A percentile compares a stretch with the other conserved stretches of the same genome.
Conservation (phyloP, 495 filamentous ascomycete genomes). For the Cladorrhinum samala region DNA sequence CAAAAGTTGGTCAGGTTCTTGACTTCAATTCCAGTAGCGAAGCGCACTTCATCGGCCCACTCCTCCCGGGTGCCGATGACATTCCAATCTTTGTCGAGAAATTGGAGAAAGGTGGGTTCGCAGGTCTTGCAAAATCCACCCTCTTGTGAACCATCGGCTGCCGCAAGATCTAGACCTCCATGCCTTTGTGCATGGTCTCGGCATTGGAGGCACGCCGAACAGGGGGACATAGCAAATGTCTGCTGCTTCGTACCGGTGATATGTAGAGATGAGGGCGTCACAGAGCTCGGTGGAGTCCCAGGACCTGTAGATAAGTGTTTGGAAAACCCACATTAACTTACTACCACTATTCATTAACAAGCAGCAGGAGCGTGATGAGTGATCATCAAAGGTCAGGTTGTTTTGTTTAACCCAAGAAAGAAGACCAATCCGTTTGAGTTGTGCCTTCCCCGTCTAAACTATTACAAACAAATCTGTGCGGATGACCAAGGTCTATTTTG, state of each 20-base stretch:
- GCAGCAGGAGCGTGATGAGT: too few species aligned
- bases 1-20: background rate
- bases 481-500: too few species aligned
- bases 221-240: background rate
- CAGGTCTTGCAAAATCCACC: background rate
- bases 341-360: too few species aligned
- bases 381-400: too few species aligned
- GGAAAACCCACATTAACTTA: too few species aligned
- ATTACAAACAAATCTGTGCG: too few species aligned
- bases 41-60: background rate
- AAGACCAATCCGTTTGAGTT: too few species aligned
- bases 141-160: background rate
- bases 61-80: background rate
- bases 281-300: background rate
- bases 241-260: background rate
- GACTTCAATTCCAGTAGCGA: background rate
- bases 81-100: background rate
- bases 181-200: background rate
- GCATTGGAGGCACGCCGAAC: background rate
- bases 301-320: too few species aligned
- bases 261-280: background rate
- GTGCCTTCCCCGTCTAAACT: too few species aligned
- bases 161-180: background rate
- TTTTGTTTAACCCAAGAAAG: too few species aligned
- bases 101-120: background rate